Base-by-base conservation (phyloP, 2,329 filamentous ascomycete genomes). In the Coniochaeta prunicola region DNA sequence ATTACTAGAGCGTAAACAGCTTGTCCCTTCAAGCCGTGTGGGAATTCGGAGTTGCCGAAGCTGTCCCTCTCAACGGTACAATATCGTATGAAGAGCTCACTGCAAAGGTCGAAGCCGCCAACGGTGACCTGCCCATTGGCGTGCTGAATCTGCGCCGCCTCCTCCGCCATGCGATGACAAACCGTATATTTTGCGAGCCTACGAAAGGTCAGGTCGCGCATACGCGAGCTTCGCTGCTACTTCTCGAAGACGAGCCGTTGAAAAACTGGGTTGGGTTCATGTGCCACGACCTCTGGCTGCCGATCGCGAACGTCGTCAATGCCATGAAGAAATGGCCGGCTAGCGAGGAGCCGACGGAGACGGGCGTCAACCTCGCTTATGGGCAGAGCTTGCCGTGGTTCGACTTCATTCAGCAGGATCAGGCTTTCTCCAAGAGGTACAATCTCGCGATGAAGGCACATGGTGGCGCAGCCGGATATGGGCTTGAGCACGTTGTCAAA, bases 131-230 rank as follows among this genome's bases (percentile, higher is more conserved):
- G 9, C 50, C 45, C 21, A 59, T 64, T 33, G 59, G 64, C 6
- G 57, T 64, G 2, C 60, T 60, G 13, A 66, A 70, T 59, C 63
- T 72, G 12, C 66, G 69, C 6, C 74, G 76, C 24, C 61, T 78
- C 0, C 74, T 50, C 24, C 45, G 75, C 13, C 68, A 73, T 34
- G 72, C 73, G 31, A 73, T 75, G 60, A 68, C 70, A 0, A 73
- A 74, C 60, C 69, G 70, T 50, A 63, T 77, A 24, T 78, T 79
- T 58, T 59, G 61, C 26, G 77, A 78, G 63, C 74, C 73, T 0
- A 58, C 65, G 15, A 61, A 66, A 3, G 74, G 71, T 2, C 64
- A 66, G 15, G 72, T 79, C 4, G 70, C 71, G 2, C 77, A 79
- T 61, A 77, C 73, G 17, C 63, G 68, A 8, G 62, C 64, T 17